Conservation (phyloP, 306 rosid genomes). For the Malus sylvestris region DNA sequence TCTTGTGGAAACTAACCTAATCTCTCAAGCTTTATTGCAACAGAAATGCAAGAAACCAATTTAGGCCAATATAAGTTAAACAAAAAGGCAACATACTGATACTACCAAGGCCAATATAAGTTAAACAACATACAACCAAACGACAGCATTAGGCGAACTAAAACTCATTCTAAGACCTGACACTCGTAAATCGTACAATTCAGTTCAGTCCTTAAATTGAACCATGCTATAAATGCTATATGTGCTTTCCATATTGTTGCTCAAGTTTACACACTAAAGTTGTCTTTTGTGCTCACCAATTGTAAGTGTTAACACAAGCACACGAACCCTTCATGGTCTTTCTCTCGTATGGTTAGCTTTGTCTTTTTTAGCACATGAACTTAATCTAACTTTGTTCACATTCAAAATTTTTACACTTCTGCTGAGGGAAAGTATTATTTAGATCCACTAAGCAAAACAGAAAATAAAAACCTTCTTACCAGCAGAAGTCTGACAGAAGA, state of each 20-base stretch:
- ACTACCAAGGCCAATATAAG: not conserved
- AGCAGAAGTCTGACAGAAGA: constrained; percentile 63
- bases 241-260: not conserved
- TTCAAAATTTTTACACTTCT: not conserved
- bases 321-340: not conserved
- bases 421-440: constrained; percentile 1
- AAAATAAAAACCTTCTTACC: constrained; percentile 30
- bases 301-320: not conserved
- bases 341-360: not conserved
- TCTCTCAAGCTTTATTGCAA: not conserved
- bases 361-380: not conserved
- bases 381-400: not conserved
- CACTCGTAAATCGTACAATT: not conserved
- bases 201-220: not conserved
- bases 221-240: not conserved
- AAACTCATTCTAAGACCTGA: not conserved
- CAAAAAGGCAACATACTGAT: too few species aligned
- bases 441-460: constrained; percentile 13
- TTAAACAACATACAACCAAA: not conserved
- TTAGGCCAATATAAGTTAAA: not conserved
- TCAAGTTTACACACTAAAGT: not conserved
- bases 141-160: not conserved
- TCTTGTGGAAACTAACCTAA: not conserved
- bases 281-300: not conserved
- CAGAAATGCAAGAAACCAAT: not conserved